Evolutionary conservation across 148 eudicot species (phyloP).

Genomic region (Camellia granthamiana): DNA sequence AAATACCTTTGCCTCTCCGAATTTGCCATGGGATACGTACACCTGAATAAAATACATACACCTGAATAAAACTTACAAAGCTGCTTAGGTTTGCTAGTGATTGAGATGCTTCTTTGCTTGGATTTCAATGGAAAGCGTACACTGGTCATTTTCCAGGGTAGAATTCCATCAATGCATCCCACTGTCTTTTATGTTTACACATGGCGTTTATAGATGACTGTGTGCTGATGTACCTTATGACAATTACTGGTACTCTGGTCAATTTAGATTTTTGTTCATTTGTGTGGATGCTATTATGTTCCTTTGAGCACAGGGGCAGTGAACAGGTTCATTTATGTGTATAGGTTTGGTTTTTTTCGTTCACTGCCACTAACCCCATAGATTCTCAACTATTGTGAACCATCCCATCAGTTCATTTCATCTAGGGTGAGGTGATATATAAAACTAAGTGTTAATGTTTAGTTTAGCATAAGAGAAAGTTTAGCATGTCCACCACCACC

Average conservation of each 20-base stretch:
- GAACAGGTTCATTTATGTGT: neutral
- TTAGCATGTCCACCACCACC: neutral
- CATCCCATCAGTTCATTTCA: neutral
- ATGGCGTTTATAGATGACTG: neutral
- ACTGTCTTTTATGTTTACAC: neutral
- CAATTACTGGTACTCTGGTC: neutral
- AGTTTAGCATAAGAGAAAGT: neutral
- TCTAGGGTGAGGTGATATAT: neutral
- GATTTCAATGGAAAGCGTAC: neutral
- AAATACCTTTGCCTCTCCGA: neutral
- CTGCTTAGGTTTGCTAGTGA: neutral
- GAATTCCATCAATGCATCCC: neutral
- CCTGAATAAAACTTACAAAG: neutral
- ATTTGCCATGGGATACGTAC: neutral
- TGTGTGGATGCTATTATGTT: neutral
- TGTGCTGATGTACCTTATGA: neutral
- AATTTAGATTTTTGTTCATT: slow-evolving; percentile 1
- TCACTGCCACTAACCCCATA: neutral
- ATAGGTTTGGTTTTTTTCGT: neutral
- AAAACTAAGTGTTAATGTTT: neutral
- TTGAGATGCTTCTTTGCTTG: neutral
- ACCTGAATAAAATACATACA: too few species aligned
- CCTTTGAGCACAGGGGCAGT: neutral
- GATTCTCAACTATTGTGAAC: neutral
- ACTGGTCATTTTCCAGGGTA: too few species aligned